Conservation (phyloP, 345 rosid species). For the Abelmoschus esculentus region DNA sequence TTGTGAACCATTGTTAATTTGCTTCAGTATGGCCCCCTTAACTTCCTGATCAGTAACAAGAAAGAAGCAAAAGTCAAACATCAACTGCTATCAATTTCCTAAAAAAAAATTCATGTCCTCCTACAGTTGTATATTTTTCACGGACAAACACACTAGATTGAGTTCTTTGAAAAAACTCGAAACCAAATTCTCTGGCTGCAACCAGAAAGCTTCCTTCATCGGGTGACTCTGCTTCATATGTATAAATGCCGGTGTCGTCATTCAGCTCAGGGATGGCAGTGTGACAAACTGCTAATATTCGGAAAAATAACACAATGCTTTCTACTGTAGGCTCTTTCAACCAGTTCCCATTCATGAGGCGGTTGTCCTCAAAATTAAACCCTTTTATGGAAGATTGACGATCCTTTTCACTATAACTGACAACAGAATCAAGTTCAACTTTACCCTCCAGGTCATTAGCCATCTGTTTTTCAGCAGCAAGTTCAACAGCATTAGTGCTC, state of each 20-base stretch:
- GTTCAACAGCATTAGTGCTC: conserved; percentile 69
- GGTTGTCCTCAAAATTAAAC: conserved; percentile 78
- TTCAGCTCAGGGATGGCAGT: conserved; percentile 89
- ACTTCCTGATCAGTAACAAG: conserved; percentile 44
- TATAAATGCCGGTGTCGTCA: conserved; percentile 57
- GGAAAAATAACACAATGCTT: conserved; percentile 53
- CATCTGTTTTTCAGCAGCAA: conserved; percentile 85
- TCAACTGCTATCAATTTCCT: conserved; percentile 21
- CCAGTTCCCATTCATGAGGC: conserved; percentile 82
- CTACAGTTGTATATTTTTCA: conserved; percentile 41
- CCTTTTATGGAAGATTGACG: conserved; percentile 53
- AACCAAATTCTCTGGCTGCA: conserved; percentile 95
- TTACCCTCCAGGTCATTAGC: conserved; percentile 70
- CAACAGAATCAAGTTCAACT: conserved; percentile 62
- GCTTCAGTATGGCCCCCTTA: conserved; percentile 60
- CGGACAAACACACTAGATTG: conserved; percentile 70
- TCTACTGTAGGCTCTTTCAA: conserved; percentile 57
- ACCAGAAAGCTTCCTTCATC: conserved; percentile 93
- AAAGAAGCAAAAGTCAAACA: conserved; percentile 18
- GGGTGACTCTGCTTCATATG: conserved; percentile 97
- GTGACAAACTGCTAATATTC: conserved; percentile 82
- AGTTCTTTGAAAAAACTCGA: conserved; percentile 81
- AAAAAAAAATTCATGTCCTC: conserved; percentile 5
- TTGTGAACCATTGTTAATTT: conserved; percentile 76
- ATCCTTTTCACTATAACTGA: conserved; percentile 37